A percentile compares a stretch with the other conserved stretches of the same genome.
phyloP scores from a whole-genome alignment of 164 flowering plant genomes.

The Kingdonia uniflora region DNA sequence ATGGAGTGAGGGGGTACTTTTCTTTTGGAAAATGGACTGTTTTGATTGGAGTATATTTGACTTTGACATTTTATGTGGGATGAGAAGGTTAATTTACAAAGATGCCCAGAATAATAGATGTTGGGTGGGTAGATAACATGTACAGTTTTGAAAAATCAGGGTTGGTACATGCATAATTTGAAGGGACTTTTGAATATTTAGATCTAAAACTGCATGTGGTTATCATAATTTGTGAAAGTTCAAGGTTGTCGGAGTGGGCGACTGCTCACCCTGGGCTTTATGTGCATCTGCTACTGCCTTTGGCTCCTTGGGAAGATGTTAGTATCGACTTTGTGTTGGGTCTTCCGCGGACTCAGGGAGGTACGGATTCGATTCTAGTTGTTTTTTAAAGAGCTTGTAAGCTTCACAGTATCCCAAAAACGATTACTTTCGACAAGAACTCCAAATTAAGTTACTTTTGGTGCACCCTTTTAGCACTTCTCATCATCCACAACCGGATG shows the following conservation, averaged over 20 bases:
- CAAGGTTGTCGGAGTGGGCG: too few species aligned
- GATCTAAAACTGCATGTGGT: constrained; percentile 7
- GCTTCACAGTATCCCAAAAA: constrained; percentile 4
- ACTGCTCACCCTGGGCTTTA: too few species aligned
- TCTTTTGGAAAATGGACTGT: too few species aligned
- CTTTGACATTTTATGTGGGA: too few species aligned
- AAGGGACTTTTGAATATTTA: too few species aligned
- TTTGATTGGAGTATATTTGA: too few species aligned
- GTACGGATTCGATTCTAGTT: constrained; percentile 2
- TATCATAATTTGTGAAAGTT: too few species aligned
- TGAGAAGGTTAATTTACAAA: too few species aligned
- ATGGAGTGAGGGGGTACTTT: too few species aligned
- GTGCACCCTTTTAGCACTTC: neutral
- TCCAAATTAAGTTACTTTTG: constrained; percentile 10
- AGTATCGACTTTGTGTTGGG: constrained; percentile 11
- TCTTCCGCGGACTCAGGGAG: constrained; percentile 1
- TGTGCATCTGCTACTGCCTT: constrained; percentile 5
- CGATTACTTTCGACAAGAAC: neutral
- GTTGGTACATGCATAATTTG: too few species aligned
- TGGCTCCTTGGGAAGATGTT: constrained; percentile 12
- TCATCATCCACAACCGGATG: neutral
- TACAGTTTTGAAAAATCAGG: too few species aligned
- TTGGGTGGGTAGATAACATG: too few species aligned
- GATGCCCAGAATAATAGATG: constrained; percentile 9
- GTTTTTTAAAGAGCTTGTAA: neutral